phyloP scores from a whole-genome alignment of 2,329 filamentous ascomycete species.

The Sporothrix euskadiensis region DNA sequence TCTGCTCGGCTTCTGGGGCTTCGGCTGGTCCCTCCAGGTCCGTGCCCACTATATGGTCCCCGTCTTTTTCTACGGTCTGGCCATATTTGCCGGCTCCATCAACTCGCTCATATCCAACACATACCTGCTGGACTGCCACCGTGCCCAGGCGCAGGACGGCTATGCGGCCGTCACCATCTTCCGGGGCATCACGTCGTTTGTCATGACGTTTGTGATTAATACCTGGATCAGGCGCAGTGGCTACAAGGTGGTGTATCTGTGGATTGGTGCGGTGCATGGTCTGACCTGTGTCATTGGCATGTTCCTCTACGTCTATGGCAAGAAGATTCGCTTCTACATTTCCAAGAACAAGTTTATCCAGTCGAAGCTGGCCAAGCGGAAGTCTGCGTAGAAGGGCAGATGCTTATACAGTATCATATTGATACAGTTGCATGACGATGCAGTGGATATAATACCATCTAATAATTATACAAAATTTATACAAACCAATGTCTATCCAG shows the following conservation, averaged over 20 bases:
- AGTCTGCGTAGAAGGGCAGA: background rate
- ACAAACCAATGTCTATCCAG: background rate
- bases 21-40: constrained; percentile 36
- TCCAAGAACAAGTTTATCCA: constrained; percentile 24
- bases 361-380: constrained; percentile 15
- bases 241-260: constrained; percentile 12
- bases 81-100: constrained; percentile 29
- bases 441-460: background rate
- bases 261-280: background rate
- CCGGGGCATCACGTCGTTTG: constrained; percentile 25
- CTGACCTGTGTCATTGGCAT: background rate
- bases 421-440: background rate
- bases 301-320: constrained; percentile 28
- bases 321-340: constrained; percentile 24
- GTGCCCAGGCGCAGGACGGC: constrained; percentile 29
- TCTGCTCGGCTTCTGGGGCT: constrained; percentile 42
- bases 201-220: constrained; percentile 30
- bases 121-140: constrained; percentile 31
- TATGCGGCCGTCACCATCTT: constrained; percentile 31
- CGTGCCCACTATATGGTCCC: constrained; percentile 33
- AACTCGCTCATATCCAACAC: constrained; percentile 29
- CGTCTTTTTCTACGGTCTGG: constrained; percentile 31
- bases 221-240: constrained; percentile 26
- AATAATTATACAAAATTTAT: background rate
- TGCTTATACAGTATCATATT: background rate